A percentile compares a stretch with the other conserved stretches of the same genome.
Evolutionary conservation across 225 moss, liverwort and hornwort genomes (phyloP).

Genomic region (Antitrichia curtipendula): DNA sequence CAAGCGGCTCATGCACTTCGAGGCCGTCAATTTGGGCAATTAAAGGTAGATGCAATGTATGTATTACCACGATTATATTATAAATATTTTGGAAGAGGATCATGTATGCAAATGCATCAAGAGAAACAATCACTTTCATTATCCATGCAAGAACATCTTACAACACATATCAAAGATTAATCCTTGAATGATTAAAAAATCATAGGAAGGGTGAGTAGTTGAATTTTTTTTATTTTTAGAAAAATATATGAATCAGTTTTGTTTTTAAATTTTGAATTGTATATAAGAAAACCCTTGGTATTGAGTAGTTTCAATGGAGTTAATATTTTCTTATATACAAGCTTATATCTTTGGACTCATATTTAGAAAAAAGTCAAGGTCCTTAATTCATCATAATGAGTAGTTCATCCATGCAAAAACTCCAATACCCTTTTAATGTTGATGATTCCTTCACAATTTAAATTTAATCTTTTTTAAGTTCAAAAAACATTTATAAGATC

Average conservation of each 20-base stretch:
- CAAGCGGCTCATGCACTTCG: conserved; percentile 56
- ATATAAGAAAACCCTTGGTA: neutral
- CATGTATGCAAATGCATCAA: conserved; percentile 10
- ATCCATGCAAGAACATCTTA: conserved; percentile 25
- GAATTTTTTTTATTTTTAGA: neutral
- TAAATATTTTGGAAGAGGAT: conserved; percentile 42
- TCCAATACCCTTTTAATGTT: neutral
- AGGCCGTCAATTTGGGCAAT: conserved; percentile 38
- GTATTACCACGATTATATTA: conserved; percentile 30
- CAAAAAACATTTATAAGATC: neutral
- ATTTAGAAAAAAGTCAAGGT: neutral
- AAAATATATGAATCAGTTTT: neutral
- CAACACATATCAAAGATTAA: conserved; percentile 14
- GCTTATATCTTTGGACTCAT: neutral
- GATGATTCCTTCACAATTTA: neutral
- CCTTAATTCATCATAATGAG: rapidly evolving
- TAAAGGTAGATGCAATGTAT: conserved; percentile 25
- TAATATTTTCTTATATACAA: neutral
- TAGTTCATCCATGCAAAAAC: rapidly evolving
- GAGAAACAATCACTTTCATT: conserved; percentile 43
- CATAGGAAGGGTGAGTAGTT: neutral
- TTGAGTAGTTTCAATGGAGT: too few species aligned
- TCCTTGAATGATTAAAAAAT: too few species aligned
- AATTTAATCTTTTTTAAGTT: neutral
- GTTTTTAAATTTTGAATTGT: too few species aligned